A percentile compares a stretch with the other conserved stretches of the same genome.
Conservation (phyloP, 2,329 filamentous ascomycete genomes). For the Amesomyces nigricolor region DNA sequence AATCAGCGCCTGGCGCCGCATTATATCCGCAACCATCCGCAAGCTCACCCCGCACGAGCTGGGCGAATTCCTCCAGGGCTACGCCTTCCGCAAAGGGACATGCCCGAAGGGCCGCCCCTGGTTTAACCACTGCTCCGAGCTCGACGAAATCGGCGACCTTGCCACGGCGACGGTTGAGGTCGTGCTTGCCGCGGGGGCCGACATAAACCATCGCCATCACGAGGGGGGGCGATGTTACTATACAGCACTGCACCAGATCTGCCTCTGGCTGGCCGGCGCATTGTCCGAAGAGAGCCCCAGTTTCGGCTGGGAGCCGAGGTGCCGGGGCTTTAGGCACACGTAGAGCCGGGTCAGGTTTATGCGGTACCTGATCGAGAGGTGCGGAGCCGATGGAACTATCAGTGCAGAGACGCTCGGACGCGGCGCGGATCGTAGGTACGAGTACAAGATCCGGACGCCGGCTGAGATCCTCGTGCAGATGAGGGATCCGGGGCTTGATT, state of each 20-base stretch:
- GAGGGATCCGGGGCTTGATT: not conserved
- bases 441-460: not conserved
- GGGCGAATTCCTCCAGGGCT: constrained; percentile 2
- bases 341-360: not conserved
- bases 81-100: not conserved
- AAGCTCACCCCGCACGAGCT: not conserved
- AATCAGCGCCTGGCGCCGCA: not conserved
- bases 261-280: not conserved
- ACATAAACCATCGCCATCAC: constrained; percentile 1
- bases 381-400: not conserved
- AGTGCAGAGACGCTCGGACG: not conserved
- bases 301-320: not conserved
- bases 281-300: not conserved
- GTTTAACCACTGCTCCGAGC: not conserved
- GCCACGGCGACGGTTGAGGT: not conserved
- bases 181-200: not conserved
- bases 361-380: not conserved
- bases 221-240: not conserved
- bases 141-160: not conserved
- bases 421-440: not conserved
- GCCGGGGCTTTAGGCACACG: not conserved
- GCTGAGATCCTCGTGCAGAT: constrained; percentile 1
- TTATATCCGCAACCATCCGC: not conserved
- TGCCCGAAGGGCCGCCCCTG: not conserved
- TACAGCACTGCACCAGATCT: not conserved